These are phyloP conservation scores for Inosperma sp. DNA, from an alignment of 768 basidiomycete genomes.

Conservation along the genomic window DNA sequence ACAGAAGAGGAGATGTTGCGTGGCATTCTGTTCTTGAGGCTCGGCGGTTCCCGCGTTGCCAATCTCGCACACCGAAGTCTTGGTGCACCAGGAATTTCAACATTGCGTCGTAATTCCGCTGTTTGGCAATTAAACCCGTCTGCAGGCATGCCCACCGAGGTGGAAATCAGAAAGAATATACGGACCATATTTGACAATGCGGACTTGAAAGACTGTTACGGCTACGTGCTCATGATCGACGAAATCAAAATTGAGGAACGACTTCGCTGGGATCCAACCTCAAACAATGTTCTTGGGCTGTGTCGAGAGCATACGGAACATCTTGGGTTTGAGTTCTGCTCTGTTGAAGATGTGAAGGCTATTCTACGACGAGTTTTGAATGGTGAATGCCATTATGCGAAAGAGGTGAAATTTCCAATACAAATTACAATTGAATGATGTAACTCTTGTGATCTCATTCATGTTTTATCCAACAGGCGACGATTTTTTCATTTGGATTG, in stretches of 20 bases:
- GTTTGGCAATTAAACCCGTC: constrained; percentile 14
- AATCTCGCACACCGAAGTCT: constrained; percentile 17
- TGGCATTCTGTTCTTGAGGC: constrained; percentile 14
- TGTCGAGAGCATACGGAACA: constrained; percentile 13
- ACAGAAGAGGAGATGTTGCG: constrained; percentile 19
- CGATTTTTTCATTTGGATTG: constrained; percentile 11
- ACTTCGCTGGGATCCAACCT: constrained; percentile 15
- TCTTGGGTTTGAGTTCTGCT: background rate
- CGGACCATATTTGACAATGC: background rate
- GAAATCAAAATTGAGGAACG: constrained; percentile 15
- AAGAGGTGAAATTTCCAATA: constrained; percentile 1
- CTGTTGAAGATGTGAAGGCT: background rate
- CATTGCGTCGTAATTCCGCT: constrained; percentile 7
- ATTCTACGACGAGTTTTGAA: constrained; percentile 10
- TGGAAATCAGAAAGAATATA: constrained; percentile 6
- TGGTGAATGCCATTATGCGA: constrained; percentile 21
- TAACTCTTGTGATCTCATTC: background rate
- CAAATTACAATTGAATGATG: too few relatives aligned
- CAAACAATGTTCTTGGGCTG: constrained; percentile 13
- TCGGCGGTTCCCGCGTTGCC: constrained; percentile 19
- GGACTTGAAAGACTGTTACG: background rate
- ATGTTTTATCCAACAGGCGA: constrained; percentile 12
- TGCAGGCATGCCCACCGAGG: background rate
- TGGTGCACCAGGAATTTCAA: constrained; percentile 10
- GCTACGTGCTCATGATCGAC: constrained; percentile 16